Evolutionary conservation across 805 yeast genomes (phyloP), one percentile per base, ranked within the genome.

Genomic region (Wickerhamiella bombiphila): DNA sequence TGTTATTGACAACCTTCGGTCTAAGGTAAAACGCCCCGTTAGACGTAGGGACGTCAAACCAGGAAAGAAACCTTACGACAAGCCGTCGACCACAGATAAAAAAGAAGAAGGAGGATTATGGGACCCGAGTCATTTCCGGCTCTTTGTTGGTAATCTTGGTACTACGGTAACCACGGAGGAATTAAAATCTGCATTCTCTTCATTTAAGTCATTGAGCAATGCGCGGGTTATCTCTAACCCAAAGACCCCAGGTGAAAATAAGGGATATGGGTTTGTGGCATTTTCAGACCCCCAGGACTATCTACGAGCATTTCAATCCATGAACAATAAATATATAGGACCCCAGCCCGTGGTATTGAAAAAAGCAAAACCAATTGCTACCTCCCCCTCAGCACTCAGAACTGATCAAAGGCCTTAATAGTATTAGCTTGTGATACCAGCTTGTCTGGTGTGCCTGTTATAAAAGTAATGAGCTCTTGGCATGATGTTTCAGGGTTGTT

Each of bases 241-340:
- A 17, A 57, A 55, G 22, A 59, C 68, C 0, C 18, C n/a, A 6
- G 62, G 59, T 6, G 66, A 64, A 43, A 65, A 66, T 41, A 74
- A 70, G 51, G 91, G 93, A 3, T 80, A 61, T 52, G 93, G 85
- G 5, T 80, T 80, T 54, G 77, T 80, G 11, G 72, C 81, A 4
- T 80, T 80, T 53, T 61, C 59, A 2, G 67, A 66, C 42, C 57
- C 86, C 0, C 71, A 73, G 16, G 88, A 80, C 50, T 80, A 76
- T 48, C 60, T 80, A 38, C 58, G 61, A 36, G 83, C 86, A 2
- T 80, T 76, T 56, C 75, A 72, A 51, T 81, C 76, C 48, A 69
- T 78, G 74, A 76, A 80, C 51, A 81, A 82, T 19, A 76, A 77
- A 50, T 78, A 76, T 47, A 66, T 80, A 34, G 93, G 91, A 1